These are phyloP conservation scores for Penicillium paneum DNA, from an alignment of 2,329 filamentous ascomycete genomes.

Conservation along the genomic window DNA sequence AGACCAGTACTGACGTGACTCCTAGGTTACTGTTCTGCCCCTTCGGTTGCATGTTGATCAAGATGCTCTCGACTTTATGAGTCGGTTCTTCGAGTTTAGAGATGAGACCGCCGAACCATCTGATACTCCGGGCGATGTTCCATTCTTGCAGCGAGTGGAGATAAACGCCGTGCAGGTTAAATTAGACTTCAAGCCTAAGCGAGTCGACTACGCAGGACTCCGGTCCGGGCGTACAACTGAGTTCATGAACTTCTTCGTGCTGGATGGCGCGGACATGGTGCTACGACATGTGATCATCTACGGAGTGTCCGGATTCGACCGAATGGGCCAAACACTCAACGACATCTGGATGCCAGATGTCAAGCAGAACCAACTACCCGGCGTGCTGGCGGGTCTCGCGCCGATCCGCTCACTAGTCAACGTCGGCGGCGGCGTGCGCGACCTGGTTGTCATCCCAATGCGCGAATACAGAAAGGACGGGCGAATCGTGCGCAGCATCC, in stretches of 20 bases:
- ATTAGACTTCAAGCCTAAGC: slow-evolving; percentile 95
- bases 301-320: slow-evolving; percentile 85
- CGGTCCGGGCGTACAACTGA: slow-evolving; percentile 92
- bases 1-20: slow-evolving; percentile 11
- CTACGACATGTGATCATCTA: slow-evolving; percentile 89
- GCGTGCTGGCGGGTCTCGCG: slow-evolving; percentile 82
- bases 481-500: slow-evolving; percentile 82
- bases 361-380: slow-evolving; percentile 80
- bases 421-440: slow-evolving; percentile 79
- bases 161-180: slow-evolving; percentile 78
- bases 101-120: slow-evolving; percentile 61
- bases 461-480: slow-evolving; percentile 93
- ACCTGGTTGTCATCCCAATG: slow-evolving; percentile 85
- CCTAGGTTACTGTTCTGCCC: slow-evolving; percentile 68
- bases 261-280: slow-evolving; percentile 83
- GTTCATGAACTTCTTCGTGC: slow-evolving; percentile 96
- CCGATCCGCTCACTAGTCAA: slow-evolving; percentile 89
- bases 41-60: slow-evolving; percentile 93
- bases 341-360: slow-evolving; percentile 97
- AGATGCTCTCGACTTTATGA: slow-evolving; percentile 95
- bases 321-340: slow-evolving; percentile 83
- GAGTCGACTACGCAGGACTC: slow-evolving; percentile 91
- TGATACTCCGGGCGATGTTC: slow-evolving; percentile 64
- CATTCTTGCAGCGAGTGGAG: slow-evolving; percentile 87
- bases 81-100: slow-evolving; percentile 96